phyloP scores from a whole-genome alignment of 73 alveolate genomes.

The Blepharisma japonicum region DNA sequence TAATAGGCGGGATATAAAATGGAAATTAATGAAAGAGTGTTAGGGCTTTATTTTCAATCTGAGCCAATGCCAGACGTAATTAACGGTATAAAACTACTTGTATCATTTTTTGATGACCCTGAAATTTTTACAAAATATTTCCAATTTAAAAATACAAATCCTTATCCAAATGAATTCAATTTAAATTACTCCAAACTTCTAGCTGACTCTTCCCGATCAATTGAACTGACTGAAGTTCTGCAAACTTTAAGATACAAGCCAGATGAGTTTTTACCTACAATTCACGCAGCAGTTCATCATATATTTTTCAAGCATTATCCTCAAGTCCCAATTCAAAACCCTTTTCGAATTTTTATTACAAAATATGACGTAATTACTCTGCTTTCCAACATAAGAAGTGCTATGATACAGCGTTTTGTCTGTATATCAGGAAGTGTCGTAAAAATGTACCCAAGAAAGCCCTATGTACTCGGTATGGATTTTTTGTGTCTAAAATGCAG shows the following conservation, averaged over 20 bases:
- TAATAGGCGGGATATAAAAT: too few relatives aligned
- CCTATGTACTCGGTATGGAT: constrained; percentile 44
- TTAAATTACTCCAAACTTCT: not conserved
- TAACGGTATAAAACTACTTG: too few relatives aligned
- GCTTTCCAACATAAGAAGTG: constrained; percentile 48
- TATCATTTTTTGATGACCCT: too few relatives aligned
- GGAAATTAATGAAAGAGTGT: too few relatives aligned
- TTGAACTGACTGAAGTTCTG: not conserved
- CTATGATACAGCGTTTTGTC: constrained; percentile 48
- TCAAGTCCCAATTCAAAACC: constrained; percentile 43
- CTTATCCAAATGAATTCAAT: not conserved
- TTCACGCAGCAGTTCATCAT: not conserved
- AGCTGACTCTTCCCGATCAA: not conserved
- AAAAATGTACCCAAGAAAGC: constrained; percentile 54
- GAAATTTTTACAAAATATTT: too few relatives aligned
- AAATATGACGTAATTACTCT: constrained; percentile 35
- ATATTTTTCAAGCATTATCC: constrained; percentile 13
- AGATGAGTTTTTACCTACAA: not conserved
- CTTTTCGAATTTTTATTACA: constrained; percentile 32
- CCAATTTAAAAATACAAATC: not conserved
- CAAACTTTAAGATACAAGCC: not conserved
- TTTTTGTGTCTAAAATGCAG: constrained; percentile 60
- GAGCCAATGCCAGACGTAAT: too few relatives aligned
- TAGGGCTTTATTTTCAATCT: too few relatives aligned
- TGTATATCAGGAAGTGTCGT: constrained; percentile 59